These are phyloP conservation scores for Mycosphaerella arachidis DNA, from an alignment of 2,329 filamentous ascomycete genomes.

Conservation along the genomic window DNA sequence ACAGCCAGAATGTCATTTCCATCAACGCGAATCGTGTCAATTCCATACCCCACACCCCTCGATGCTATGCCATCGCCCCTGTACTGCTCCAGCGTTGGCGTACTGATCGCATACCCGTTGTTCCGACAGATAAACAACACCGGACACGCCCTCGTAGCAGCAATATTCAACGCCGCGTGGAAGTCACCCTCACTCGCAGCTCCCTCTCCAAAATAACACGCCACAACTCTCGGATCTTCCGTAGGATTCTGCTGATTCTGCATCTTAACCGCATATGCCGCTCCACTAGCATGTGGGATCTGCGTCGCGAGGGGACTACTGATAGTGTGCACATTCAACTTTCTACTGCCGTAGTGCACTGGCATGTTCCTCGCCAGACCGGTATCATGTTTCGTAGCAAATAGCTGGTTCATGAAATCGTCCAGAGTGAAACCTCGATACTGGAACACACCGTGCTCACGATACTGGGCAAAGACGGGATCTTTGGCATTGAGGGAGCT, in stretches of 20 bases:
- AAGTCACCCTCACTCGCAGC: conserved; percentile 90
- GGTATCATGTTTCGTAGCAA: conserved; percentile 75
- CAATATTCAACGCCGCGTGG: conserved; percentile 85
- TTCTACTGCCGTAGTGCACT: conserved; percentile 84
- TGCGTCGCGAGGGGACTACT: conserved; percentile 83
- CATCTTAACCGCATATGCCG: conserved; percentile 82
- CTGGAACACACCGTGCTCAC: conserved; percentile 85
- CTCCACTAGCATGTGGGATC: conserved; percentile 80
- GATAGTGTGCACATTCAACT: conserved; percentile 83
- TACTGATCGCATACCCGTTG: conserved; percentile 88
- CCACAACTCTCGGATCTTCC: conserved; percentile 63
- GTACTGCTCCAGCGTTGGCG: conserved; percentile 85
- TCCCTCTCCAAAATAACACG: conserved; percentile 86
- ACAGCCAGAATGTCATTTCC: conserved; percentile 95
- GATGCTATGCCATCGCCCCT: conserved; percentile 86
- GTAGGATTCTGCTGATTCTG: conserved; percentile 69
- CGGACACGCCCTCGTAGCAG: conserved; percentile 80
- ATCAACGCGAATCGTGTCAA: conserved; percentile 85
- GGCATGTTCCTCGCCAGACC: conserved; percentile 93
- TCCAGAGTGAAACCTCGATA: conserved; percentile 81
- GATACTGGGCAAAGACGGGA: conserved; percentile 90
- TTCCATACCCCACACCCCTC: conserved; percentile 84
- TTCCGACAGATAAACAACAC: conserved; percentile 89
- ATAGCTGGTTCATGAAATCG: conserved; percentile 94
- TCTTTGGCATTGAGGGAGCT: conserved; percentile 79